Base-by-base conservation (phyloP, 2,329 filamentous ascomycete species). In the Aureobasidium vineae region DNA sequence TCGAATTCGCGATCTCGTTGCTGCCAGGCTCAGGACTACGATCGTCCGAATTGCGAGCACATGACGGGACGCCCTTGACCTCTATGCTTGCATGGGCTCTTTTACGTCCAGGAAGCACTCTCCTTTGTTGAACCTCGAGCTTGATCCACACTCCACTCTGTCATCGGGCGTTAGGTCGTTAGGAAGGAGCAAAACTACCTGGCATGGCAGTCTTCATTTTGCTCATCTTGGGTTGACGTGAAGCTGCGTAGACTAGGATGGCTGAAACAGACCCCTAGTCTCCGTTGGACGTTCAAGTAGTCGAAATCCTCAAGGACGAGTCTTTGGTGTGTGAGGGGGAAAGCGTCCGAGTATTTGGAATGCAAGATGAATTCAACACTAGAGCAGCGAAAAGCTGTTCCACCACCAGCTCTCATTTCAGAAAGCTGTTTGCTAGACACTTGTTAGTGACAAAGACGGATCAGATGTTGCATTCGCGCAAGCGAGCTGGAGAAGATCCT, bases 361-460 rank as follows among this genome's bases (percentile, higher is more conserved):
- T 4, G 15, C 21, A 41, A 19, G 21, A 41, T 36, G 26, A 56
- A 26, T 41, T 13, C 23, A 57, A 21, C 16, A n/a, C 26, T 45
- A 21, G 54, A 45, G 33, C 54, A 45, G 54, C 54, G 16, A 59
- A 38, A n/a, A 19, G 54, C 54, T 59, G 54, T 59, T 43, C 19
- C 38, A 57, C 54, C 54, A 33, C 54, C 36, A 41, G 26, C 7
- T 19, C 23, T 13, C 3, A 7, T 11, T 19, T 19, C 16, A 41
- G 33, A 19, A 56, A 33, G 11, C 1, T 26, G 33, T 21, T 59
- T 41, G 33, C 36, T 40, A 40, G 21, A 13, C 13, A 21, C 21
- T 40, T 56, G 21, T 5, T 23, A 23, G 19, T 59, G 23, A 33
- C 15, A 41, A 59, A 45, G 16, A 23, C 16, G 7, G 40, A 45